Evolutionary conservation across 1,284 basidiomycete genomes (phyloP), one percentile per base, ranked within the genome.

Genomic region (Anthracocystis setariae): DNA sequence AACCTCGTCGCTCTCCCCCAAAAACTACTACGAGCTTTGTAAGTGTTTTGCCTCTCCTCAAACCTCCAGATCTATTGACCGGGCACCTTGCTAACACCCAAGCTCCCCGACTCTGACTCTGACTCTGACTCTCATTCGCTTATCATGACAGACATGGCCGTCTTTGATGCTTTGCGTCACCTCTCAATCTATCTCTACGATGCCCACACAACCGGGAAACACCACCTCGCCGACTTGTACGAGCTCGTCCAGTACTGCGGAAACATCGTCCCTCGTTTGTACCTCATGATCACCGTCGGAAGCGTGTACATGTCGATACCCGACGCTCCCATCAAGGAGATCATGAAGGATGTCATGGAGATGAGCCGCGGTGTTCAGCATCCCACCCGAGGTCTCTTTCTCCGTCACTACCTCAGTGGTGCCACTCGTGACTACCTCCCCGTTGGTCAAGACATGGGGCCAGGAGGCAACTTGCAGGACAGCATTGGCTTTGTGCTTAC

Each of bases 301-400:
- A 73, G 75, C 60, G 81, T 82, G 18, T 82, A 82, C 72, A 82
- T 82, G 80, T 82, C 80, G 9, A 77, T 82, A 49, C 78, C 80
- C 46, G 81, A 81, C 46, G 81, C 81, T 40, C 81, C 81, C 18
- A 76, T 82, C 69, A 79, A 81, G 65, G 81, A 82, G 55, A 82
- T 82, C 69, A 82, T 82, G 80, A 79, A 78, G 59, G 81, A 82
- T 56, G 64, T 82, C 55, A 82, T 81, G 76, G 81, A 82, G 57
- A 82, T 82, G 81, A 66, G 77, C 42, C 73, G 81, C 20, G 81
- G 81, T 48, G 80, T 82, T 9, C 81, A 82, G 72, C 80, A 82
- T 55, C 81, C 81, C 1, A 82, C 80, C 3, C 74, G 80, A 25
- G 81, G 81, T 53, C 72, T 82, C 48, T 82, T 82, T 60, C 63